phyloP scores from a whole-genome alignment of 108 stramenopile genomes.

The Chaetoceros muelleri region DNA sequence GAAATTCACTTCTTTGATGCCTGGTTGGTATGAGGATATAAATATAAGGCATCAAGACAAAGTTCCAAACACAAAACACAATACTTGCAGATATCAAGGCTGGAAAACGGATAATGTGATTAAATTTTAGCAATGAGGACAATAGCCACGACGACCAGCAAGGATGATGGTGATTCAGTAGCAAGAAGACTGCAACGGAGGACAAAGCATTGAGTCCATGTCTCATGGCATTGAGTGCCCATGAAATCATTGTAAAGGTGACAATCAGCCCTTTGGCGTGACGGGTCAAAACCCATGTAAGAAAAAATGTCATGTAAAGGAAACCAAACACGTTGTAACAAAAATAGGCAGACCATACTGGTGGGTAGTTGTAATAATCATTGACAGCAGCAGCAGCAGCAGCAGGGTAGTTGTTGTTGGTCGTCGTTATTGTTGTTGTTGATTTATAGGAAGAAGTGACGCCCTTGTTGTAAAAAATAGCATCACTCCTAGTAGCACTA shows the following conservation, averaged over 20 bases:
- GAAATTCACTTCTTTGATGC: constrained; percentile 34
- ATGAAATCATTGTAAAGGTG: constrained; percentile 55
- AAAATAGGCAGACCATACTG: constrained; percentile 7
- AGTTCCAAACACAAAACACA: constrained; percentile 74
- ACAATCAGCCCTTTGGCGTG: too few species aligned
- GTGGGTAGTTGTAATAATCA: too few species aligned
- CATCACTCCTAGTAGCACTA: constrained; percentile 6
- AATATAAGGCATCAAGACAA: constrained; percentile 54
- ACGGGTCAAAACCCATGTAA: too few species aligned
- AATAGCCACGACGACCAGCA: too few species aligned
- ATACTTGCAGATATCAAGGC: constrained; percentile 45
- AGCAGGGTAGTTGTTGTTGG: too few species aligned
- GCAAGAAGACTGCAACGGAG: constrained; percentile 33
- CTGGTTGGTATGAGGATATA: constrained; percentile 39
- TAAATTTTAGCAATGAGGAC: constrained; percentile 11
- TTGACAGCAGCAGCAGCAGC: too few species aligned
- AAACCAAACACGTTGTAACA: constrained; percentile 2
- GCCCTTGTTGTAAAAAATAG: background rate
- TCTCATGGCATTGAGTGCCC: constrained; percentile 44
- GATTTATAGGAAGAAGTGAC: background rate
- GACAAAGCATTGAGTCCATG: constrained; percentile 34
- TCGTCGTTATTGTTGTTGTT: background rate
- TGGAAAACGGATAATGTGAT: constrained; percentile 50
- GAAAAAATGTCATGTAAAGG: too few species aligned
- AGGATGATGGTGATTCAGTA: constrained; percentile 17